These are phyloP conservation scores for Zanthoxylum bungeanum DNA, from an alignment of 345 rosid species.

Conservation along the genomic window DNA sequence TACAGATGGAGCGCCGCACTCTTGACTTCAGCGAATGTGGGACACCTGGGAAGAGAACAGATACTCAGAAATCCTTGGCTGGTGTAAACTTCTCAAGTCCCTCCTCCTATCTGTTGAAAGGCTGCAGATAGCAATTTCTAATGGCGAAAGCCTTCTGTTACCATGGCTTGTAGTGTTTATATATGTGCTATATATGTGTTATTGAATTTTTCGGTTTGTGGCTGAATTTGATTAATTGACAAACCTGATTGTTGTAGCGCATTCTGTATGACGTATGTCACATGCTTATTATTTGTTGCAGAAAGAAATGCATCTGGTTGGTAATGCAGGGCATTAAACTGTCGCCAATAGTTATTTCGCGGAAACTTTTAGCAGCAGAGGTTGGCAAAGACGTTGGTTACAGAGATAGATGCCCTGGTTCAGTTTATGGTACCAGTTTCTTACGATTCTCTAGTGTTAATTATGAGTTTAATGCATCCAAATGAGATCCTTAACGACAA, in stretches of 20 bases:
- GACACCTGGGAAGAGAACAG: conserved; percentile 64
- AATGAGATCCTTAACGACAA: no score
- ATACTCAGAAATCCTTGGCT: conserved; percentile 37
- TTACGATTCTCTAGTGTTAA: no score
- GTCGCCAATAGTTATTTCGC: neutral
- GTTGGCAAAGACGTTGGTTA: neutral
- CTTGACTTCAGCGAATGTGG: conserved; percentile 96
- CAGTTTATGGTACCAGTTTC: no score
- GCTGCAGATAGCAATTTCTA: conserved; percentile 62
- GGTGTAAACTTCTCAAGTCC: conserved; percentile 53
- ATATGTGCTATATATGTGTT: conserved; percentile 9
- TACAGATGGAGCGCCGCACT: conserved; percentile 78
- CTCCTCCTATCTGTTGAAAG: conserved; percentile 73
- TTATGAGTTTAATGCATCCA: no score
- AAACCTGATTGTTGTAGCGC: neutral
- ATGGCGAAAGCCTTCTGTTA: conserved; percentile 11
- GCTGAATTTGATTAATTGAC: conserved; percentile 17
- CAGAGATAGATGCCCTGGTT: neutral
- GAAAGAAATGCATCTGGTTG: neutral
- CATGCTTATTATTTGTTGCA: neutral
- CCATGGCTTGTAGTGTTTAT: conserved; percentile 18
- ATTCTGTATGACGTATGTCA: neutral
- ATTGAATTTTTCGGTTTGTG: neutral
- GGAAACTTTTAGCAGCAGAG: neutral
- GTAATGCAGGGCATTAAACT: neutral